phyloP scores from a whole-genome alignment of 1,139 yeast species.

The Suhomyces yuchorum region DNA sequence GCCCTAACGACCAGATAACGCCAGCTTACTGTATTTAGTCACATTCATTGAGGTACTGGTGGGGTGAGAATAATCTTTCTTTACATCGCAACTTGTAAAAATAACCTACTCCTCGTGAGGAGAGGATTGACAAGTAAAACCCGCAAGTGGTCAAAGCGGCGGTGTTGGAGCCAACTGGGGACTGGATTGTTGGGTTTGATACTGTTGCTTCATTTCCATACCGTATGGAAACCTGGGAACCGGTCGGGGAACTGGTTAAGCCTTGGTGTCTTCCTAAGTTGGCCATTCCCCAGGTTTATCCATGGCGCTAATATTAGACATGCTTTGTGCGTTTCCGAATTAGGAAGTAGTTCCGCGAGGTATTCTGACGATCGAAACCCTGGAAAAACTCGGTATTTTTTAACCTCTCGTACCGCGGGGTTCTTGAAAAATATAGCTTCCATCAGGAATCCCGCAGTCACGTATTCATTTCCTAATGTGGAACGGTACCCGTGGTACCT shows the following conservation, averaged over 20 bases:
- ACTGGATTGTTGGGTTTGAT: too few relatives aligned
- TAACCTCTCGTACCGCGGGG: background rate
- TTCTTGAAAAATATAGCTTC: background rate
- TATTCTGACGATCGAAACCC: slow-evolving; percentile 1
- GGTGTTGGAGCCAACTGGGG: too few relatives aligned
- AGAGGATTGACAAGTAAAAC: background rate
- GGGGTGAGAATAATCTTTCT: background rate
- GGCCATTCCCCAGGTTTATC: background rate
- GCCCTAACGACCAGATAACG: background rate
- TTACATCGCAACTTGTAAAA: background rate
- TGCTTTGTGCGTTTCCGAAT: background rate
- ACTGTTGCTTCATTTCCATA: too few relatives aligned
- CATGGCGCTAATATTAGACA: background rate
- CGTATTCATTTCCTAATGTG: background rate
- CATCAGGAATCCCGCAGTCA: background rate
- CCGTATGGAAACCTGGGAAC: too few relatives aligned
- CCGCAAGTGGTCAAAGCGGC: background rate
- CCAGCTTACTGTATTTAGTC: background rate
- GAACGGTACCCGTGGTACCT: background rate
- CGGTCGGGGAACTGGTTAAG: too few relatives aligned
- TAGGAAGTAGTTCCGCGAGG: background rate
- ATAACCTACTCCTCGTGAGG: background rate
- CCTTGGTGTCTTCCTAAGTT: background rate
- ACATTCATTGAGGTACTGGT: background rate
- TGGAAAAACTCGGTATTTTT: slow-evolving; percentile 1